A percentile compares a stretch with the other conserved stretches of the same genome.
These are phyloP conservation scores for Nicotiana sylvestris DNA, from an alignment of 257 asterid species.

Conservation along the genomic window DNA sequence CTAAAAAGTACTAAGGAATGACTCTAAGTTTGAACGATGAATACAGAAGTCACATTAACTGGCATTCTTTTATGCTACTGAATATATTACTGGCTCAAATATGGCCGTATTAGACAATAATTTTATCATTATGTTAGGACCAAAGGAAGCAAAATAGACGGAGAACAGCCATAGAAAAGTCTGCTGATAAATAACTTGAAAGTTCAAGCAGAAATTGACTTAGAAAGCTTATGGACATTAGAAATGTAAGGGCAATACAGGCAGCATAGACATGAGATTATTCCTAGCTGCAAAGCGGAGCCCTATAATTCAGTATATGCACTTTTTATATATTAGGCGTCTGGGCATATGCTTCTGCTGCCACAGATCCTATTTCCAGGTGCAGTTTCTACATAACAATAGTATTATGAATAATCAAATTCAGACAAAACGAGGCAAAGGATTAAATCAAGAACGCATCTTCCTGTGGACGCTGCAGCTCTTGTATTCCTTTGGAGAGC, in stretches of 20 bases:
- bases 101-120: no score
- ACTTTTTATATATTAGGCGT: constrained; percentile 11
- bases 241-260: constrained; percentile 18
- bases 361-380: constrained; percentile 10
- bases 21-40: no score
- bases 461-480: neutral
- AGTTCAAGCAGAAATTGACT: no score
- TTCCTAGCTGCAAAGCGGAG: constrained; percentile 28
- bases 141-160: no score
- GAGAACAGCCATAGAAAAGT: no score
- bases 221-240: no score
- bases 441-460: neutral
- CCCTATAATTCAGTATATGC: constrained; percentile 15
- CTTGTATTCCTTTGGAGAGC: neutral
- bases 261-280: constrained; percentile 14
- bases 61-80: no score
- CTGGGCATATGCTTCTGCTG: neutral
- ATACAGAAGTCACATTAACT: no score
- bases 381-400: neutral
- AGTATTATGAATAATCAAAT: neutral
- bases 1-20: no score
- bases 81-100: no score
- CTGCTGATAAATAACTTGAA: no score
- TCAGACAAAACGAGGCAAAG: neutral
- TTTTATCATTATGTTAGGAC: no score